Percentiles rank a stretch among this genome's conserved stretches.
Conservation (phyloP, 1,284 basidiomycete genomes). For the Cryptococcus sp. region DNA sequence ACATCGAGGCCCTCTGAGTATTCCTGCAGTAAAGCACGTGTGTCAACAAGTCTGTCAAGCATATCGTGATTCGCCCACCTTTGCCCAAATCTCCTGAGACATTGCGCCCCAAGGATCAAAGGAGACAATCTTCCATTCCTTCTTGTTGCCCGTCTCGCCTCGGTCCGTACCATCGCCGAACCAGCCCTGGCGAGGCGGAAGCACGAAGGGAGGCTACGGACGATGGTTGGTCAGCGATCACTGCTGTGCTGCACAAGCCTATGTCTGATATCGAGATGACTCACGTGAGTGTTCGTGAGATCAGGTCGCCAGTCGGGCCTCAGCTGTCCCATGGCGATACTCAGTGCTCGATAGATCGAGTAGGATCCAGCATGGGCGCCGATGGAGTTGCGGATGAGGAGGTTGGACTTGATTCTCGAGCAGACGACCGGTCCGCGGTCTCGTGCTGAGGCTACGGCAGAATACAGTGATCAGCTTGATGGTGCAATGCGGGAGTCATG, state of each 20-base stretch:
- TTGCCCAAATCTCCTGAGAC: slow-evolving; percentile 73
- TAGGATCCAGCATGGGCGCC: slow-evolving; percentile 93
- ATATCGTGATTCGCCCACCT: slow-evolving; percentile 24
- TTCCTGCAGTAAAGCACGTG: slow-evolving; percentile 52
- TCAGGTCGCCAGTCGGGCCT: slow-evolving; percentile 83
- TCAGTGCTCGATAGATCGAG: slow-evolving; percentile 89
- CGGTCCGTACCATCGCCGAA: slow-evolving; percentile 57
- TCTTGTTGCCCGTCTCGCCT: slow-evolving; percentile 28
- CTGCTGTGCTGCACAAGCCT: too few relatives aligned
- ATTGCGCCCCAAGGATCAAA: slow-evolving; percentile 96
- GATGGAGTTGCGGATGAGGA: slow-evolving; percentile 89
- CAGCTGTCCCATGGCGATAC: slow-evolving; percentile 87
- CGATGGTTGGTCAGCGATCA: too few relatives aligned
- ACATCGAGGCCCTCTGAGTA: slow-evolving; percentile 72
- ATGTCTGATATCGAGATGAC: slow-evolving; percentile 6
- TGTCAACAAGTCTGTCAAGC: not conserved
- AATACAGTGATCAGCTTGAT: not conserved
- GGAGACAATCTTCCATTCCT: slow-evolving; percentile 74
- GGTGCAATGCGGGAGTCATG: not conserved
- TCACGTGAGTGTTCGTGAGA: slow-evolving; percentile 74
- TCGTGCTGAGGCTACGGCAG: slow-evolving; percentile 29
- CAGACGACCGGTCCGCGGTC: slow-evolving; percentile 84
- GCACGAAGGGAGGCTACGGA: slow-evolving; percentile 70
- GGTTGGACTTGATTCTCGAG: slow-evolving; percentile 77
- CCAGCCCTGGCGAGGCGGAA: slow-evolving; percentile 82